These are phyloP conservation scores for Tylopilus rubrobrunneus DNA, from an alignment of 768 basidiomycete species.

Conservation along the genomic window DNA sequence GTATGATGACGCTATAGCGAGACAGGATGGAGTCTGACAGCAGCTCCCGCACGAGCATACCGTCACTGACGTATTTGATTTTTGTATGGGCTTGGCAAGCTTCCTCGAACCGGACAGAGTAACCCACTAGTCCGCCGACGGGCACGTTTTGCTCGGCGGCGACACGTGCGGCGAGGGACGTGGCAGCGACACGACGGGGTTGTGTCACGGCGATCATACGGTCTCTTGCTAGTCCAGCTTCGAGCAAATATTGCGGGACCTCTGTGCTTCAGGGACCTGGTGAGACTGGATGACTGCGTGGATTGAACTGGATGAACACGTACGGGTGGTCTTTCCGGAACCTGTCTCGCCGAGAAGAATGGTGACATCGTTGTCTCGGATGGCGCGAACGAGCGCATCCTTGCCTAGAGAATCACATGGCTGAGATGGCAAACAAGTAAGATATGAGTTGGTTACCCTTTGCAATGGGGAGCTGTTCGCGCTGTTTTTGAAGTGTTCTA, in stretches of 20 bases:
- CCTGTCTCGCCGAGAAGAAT: constrained; percentile 96
- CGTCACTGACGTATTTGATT: constrained; percentile 97
- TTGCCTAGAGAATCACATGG: constrained; percentile 45
- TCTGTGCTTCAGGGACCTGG: constrained; percentile 51
- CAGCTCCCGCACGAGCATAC: constrained; percentile 94
- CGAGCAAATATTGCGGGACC: constrained; percentile 92
- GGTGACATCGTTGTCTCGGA: constrained; percentile 75
- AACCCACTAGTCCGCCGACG: constrained; percentile 82
- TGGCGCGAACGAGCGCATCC: constrained; percentile 69
- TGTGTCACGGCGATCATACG: constrained; percentile 91
- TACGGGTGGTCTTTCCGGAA: constrained; percentile 97
- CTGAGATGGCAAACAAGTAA: not conserved
- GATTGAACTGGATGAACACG: constrained; percentile 32
- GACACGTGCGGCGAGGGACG: constrained; percentile 88
- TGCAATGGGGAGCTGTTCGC: constrained; percentile 73
- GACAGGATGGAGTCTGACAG: constrained; percentile 73
- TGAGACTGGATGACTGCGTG: constrained; percentile 15
- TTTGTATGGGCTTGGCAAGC: constrained; percentile 63
- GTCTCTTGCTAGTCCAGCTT: constrained; percentile 65
- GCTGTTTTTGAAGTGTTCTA: constrained; percentile 52
- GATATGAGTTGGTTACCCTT: constrained; percentile 42
- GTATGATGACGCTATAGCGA: constrained; percentile 81
- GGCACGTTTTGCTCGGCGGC: constrained; percentile 73
- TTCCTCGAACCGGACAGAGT: constrained; percentile 96
- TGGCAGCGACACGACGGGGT: constrained; percentile 93